Base-by-base conservation (phyloP, 2,329 filamentous ascomycete genomes). In the Sporothrix dimorphospora region DNA sequence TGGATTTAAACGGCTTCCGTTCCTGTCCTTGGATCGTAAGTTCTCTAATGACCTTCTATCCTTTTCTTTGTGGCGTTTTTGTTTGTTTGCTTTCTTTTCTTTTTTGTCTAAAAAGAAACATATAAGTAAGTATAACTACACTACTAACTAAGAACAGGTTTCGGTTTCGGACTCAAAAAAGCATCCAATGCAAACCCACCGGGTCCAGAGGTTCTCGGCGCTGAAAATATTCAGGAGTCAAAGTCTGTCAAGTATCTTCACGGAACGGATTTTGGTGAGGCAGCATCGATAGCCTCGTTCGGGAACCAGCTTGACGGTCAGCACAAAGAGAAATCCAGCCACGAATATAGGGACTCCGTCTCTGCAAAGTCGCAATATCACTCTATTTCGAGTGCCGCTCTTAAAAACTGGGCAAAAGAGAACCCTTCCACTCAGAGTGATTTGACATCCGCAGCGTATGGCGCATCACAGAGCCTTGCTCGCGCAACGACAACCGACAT, bases 401-500 rank as follows among this genome's bases (percentile, higher is more conserved):
- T 49, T 27, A 30, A 16, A 67, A 21, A 14, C 4, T 51, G 65
- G 19, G 16, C 24, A 38, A 49, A 51, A 9, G 45, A 67, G 11
- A 34, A 14, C 6, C n/a, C 42, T 5, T 8, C 27, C 7, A 6
- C 24, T 19, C 55, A 40, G 16, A 42, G 27, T 34, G 19, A 40
- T 9, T 34, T 21, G 30, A 12, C 11, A 11, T 42, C 59, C 2
- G 6, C 7, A 11, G 6, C 40, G 16, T 1, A 59, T 21, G 19
- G 19, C 4, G n/a, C 55, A n/a, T 59, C 55, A 16, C 30, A n/a
- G 19, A 30, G 16, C 4, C 8, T 19, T 7, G 16, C 59, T 27
- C 38, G 6, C 19, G 38, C 59, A 21, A 42, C 59, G 5, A 27
- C 59, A 65, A 45, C 30, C 27, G 66, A 72, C 11, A n/a, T 72